These are phyloP conservation scores for Fusarium veterinarium DNA, from an alignment of 2,329 filamentous ascomycete species.

Conservation along the genomic window DNA sequence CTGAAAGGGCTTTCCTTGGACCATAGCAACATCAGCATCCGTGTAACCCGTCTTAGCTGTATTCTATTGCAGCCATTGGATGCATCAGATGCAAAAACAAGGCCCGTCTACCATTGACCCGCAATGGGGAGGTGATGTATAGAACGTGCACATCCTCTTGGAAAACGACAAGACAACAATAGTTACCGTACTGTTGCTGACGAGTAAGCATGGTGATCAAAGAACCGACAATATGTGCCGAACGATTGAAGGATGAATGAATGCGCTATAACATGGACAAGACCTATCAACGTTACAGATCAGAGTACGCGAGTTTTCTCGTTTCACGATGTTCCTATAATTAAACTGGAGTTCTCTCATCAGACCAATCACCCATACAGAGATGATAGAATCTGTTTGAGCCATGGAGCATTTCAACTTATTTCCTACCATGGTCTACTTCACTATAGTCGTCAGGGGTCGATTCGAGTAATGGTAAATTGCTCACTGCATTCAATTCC, in stretches of 20 bases:
- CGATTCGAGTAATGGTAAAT: not conserved
- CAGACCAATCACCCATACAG: not conserved
- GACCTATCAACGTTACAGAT: constrained; percentile 7
- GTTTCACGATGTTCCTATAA: constrained; percentile 20
- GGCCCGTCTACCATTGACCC: constrained; percentile 16
- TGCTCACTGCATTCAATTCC: not conserved
- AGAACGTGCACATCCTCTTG: constrained; percentile 26
- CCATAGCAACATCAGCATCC: constrained; percentile 14
- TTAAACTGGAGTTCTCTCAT: not conserved
- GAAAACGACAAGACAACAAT: constrained; percentile 2
- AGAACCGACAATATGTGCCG: constrained; percentile 2
- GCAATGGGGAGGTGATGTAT: not conserved
- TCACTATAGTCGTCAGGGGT: constrained; percentile 5
- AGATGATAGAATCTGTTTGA: constrained; percentile 1
- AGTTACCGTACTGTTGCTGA: not conserved
- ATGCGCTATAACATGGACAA: not conserved
- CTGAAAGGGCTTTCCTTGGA: not conserved
- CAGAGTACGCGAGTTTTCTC: not conserved
- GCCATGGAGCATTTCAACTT: not conserved
- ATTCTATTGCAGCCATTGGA: not conserved
- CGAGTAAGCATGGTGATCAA: not conserved
- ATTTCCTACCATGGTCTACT: not conserved
- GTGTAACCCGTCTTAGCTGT: constrained; percentile 8
- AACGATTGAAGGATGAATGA: not conserved
- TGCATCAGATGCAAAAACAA: not conserved